Conservation (phyloP, 768 basidiomycete genomes). For the Suillus alpinus region DNA sequence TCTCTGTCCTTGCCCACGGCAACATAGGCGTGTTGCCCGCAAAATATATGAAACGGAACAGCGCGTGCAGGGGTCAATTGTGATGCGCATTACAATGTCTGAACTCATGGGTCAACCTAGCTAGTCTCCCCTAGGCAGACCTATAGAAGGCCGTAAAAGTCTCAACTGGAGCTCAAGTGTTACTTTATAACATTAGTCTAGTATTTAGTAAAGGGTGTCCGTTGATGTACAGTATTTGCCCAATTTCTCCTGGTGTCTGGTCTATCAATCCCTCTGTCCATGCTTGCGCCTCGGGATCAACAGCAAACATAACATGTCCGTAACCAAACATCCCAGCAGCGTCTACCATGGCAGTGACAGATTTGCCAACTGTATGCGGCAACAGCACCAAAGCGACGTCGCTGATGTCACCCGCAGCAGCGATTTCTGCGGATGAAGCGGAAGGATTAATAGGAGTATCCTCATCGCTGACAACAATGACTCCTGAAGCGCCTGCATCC, state of each 20-base stretch:
- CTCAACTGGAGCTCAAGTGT: neutral
- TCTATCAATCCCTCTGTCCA: constrained; percentile 12
- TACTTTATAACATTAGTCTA: constrained; percentile 54
- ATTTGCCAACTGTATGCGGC: constrained; percentile 47
- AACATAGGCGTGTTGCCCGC: neutral
- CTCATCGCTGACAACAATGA: constrained; percentile 70
- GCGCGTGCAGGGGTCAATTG: neutral
- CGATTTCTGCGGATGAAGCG: constrained; percentile 53
- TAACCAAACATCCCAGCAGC: constrained; percentile 43
- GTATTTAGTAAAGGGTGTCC: constrained; percentile 77
- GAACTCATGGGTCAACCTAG: neutral
- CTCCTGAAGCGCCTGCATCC: constrained; percentile 69
- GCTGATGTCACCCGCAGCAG: constrained; percentile 53
- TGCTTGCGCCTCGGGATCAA: constrained; percentile 39
- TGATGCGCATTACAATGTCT: no score
- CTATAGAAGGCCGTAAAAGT: neutral
- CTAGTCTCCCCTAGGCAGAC: neutral
- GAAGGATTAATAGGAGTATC: constrained; percentile 65
- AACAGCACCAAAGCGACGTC: constrained; percentile 62
- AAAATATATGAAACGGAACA: neutral
- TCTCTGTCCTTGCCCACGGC: neutral
- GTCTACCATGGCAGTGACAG: constrained; percentile 55
- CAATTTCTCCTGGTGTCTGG: constrained; percentile 31
- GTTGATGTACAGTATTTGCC: constrained; percentile 70
- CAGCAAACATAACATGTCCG: constrained; percentile 49